Percentiles rank a stretch among this genome's conserved stretches.
Evolutionary conservation across 2,329 filamentous ascomycete genomes (phyloP).

Genomic region (Eutypa lata): DNA sequence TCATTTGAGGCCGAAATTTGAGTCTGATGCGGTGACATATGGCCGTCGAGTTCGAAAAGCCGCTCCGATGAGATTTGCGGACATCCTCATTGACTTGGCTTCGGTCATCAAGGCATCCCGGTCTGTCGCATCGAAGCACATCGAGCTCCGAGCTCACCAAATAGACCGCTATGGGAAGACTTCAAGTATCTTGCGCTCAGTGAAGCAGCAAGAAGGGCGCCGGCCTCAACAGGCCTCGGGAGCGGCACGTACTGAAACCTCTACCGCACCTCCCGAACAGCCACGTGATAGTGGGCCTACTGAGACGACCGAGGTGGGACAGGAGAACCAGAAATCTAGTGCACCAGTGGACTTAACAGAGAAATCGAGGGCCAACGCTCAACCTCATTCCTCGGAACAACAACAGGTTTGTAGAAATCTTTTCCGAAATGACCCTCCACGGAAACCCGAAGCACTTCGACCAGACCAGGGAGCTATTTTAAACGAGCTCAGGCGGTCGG

Average conservation of each 20-base stretch:
- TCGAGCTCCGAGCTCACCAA: conserved; percentile 54
- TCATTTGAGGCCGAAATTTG: not conserved
- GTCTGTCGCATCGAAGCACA: conserved; percentile 61
- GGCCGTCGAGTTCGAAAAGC: conserved; percentile 13
- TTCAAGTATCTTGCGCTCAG: conserved; percentile 38
- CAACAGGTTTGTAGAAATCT: conserved; percentile 7
- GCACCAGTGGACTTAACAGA: conserved; percentile 1
- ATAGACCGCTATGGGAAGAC: conserved; percentile 47
- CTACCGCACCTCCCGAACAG: conserved; percentile 3
- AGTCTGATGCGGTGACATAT: conserved; percentile 7
- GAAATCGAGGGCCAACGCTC: not conserved
- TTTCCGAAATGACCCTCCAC: conserved; percentile 7
- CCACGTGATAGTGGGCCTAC: conserved; percentile 2
- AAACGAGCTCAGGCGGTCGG: conserved; percentile 11
- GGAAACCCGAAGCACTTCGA: conserved; percentile 5
- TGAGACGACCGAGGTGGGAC: conserved; percentile 2
- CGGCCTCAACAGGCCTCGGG: not conserved
- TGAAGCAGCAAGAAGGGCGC: conserved; percentile 22
- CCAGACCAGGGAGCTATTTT: conserved; percentile 22
- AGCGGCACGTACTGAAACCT: not conserved
- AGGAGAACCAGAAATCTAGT: conserved; percentile 1
- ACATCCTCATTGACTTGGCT: conserved; percentile 65
- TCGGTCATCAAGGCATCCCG: conserved; percentile 68
- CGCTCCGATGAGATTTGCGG: conserved; percentile 56
- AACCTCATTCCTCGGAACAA: conserved; percentile 1